Evolutionary conservation across 495 filamentous ascomycete genomes (phyloP).

Genomic region (Neurospora sp.): DNA sequence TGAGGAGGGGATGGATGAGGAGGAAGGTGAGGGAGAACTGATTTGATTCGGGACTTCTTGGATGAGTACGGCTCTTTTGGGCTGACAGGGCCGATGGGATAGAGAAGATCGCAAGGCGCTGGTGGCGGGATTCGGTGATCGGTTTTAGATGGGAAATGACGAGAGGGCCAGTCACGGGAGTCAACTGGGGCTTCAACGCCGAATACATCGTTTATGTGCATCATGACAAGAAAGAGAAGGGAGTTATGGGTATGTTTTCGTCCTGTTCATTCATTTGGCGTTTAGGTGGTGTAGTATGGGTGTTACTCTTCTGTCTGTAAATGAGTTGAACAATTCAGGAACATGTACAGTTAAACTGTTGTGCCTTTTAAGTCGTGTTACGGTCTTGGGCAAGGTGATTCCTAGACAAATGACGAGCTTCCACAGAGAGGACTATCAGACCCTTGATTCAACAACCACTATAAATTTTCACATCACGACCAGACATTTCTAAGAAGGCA

Average conservation of each 20-base stretch:
- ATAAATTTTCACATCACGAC: neutral
- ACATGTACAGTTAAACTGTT: neutral
- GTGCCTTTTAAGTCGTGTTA: neutral
- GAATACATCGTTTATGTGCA: neutral
- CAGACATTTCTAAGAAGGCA: too few species aligned
- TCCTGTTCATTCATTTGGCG: neutral
- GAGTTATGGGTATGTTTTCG: neutral
- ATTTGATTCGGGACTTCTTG: slow-evolving; percentile 4
- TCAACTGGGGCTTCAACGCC: neutral
- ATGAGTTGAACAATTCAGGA: neutral
- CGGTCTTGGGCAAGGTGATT: neutral
- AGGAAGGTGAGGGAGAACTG: slow-evolving; percentile 36
- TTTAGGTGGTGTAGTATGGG: neutral
- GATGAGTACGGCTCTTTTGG: neutral
- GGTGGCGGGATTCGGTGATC: neutral
- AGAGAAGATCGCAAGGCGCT: neutral
- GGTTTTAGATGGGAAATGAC: neutral
- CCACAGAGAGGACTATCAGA: neutral
- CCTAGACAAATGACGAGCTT: neutral
- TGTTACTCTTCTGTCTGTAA: neutral
- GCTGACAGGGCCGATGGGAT: neutral
- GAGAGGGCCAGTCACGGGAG: neutral
- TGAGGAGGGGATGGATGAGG: slow-evolving; percentile 27
- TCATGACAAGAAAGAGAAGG: neutral
- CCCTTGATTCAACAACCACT: neutral